These are phyloP conservation scores for Lipomyces starkeyi DNA, from an alignment of 805 yeast genomes.

Conservation along the genomic window DNA sequence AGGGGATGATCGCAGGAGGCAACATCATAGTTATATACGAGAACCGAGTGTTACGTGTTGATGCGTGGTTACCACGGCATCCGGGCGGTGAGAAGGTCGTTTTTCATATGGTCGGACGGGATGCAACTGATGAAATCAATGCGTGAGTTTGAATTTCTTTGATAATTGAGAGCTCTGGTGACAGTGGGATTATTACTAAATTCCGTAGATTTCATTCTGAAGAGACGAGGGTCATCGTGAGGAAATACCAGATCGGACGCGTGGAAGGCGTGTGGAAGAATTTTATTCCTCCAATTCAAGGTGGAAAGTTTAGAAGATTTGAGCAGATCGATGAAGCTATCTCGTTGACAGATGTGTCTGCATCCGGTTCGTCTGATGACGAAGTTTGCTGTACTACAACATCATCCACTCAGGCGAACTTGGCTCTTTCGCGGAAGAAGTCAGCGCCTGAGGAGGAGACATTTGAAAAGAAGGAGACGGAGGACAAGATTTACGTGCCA, in stretches of 20 bases:
- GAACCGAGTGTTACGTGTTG: conserved; percentile 64
- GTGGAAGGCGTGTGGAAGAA: conserved; percentile 73
- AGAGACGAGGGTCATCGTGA: conserved; percentile 59
- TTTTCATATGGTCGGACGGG: conserved; percentile 82
- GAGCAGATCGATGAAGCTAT: conserved; percentile 19
- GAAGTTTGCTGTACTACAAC: not conserved
- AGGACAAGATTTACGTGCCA: conserved; percentile 34
- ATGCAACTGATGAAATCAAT: conserved; percentile 89
- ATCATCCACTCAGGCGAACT: not conserved
- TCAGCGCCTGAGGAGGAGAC: not conserved
- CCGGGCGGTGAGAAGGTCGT: conserved; percentile 93
- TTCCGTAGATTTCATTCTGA: conserved; percentile 60
- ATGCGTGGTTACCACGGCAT: conserved; percentile 72
- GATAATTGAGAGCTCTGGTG: not conserved
- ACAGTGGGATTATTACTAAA: not conserved
- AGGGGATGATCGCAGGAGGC: conserved; percentile 67
- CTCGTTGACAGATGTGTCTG: conserved; percentile 15
- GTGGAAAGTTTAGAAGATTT: conserved; percentile 56
- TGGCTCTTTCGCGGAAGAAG: not conserved
- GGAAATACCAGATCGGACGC: conserved; percentile 67
- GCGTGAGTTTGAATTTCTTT: conserved; percentile 47
- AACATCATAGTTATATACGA: conserved; percentile 72
- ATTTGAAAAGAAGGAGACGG: conserved; percentile 8
- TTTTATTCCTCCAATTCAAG: conserved; percentile 87
- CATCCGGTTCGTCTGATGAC: not conserved